phyloP scores from a whole-genome alignment of 148 eudicot genomes.

The Diospyros lotus region DNA sequence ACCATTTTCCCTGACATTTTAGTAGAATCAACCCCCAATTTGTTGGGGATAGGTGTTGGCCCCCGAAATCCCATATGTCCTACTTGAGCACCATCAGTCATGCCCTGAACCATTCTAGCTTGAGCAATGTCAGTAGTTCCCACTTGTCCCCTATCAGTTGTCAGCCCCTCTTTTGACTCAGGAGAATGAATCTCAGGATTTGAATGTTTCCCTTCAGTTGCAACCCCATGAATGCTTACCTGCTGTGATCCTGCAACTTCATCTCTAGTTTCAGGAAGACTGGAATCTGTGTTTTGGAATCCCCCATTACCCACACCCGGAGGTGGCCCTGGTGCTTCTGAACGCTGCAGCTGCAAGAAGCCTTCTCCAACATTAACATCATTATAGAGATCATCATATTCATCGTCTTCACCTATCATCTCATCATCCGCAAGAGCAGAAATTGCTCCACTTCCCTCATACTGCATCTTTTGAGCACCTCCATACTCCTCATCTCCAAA shows the following conservation, averaged over 20 bases:
- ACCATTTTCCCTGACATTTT: constrained; percentile 25
- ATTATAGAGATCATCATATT: constrained; percentile 85
- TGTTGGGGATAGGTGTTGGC: constrained; percentile 37
- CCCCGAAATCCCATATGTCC: constrained; percentile 48
- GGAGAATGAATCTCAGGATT: constrained; percentile 31
- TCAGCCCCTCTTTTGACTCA: constrained; percentile 34
- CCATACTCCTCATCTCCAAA: constrained; percentile 66
- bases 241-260: constrained; percentile 30
- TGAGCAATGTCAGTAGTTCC: constrained; percentile 38
- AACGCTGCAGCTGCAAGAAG: constrained; percentile 62
- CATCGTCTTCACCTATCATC: constrained; percentile 73
- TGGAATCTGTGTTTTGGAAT: constrained; percentile 43
- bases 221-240: constrained; percentile 29
- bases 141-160: constrained; percentile 28
- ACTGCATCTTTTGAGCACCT: constrained; percentile 58
- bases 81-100: constrained; percentile 33
- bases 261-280: constrained; percentile 41
- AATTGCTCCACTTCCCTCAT: constrained; percentile 74
- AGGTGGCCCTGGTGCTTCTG: constrained; percentile 47
- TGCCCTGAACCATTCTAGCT: constrained; percentile 27
- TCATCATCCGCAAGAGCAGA: constrained; percentile 90
- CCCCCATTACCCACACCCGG: constrained; percentile 33
- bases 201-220: constrained; percentile 32
- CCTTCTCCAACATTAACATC: constrained; percentile 91
- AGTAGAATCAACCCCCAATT: constrained; percentile 21